Conservation (phyloP, 805 yeast genomes). For the Nakazawaea pomicola region DNA sequence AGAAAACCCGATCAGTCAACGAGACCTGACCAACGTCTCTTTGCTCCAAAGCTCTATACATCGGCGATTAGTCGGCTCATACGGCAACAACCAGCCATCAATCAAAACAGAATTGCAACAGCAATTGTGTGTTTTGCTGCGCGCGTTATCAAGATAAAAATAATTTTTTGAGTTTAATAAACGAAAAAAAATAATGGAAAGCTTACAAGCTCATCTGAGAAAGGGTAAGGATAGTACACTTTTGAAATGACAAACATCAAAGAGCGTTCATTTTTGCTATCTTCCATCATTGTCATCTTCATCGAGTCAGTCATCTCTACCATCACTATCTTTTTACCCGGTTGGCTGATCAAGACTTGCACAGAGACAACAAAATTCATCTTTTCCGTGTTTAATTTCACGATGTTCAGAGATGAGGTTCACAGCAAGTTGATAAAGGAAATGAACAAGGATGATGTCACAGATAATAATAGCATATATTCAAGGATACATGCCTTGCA, state of each 20-base stretch:
- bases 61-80: no score
- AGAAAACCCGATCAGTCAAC: no score
- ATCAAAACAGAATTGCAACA: no score
- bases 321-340: slow-evolving; percentile 9
- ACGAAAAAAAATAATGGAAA: no score
- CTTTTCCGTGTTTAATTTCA: slow-evolving; percentile 5
- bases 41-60: no score
- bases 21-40: no score
- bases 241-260: not conserved
- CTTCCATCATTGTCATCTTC: slow-evolving; percentile 5
- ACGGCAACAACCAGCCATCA: no score
- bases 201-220: no score
- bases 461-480: not conserved
- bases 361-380: slow-evolving; percentile 3
- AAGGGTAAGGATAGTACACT: no score
- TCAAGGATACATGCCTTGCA: slow-evolving; percentile 31
- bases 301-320: slow-evolving; percentile 7
- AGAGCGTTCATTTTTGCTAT: slow-evolving; percentile 4
- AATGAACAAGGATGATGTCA: slow-evolving; percentile 1
- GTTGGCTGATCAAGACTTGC: slow-evolving; percentile 4
- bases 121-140: no score
- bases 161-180: no score
- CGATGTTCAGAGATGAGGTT: slow-evolving; percentile 2
- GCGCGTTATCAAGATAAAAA: no score
- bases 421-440: slow-evolving; percentile 7